These are phyloP conservation scores for Hypoxylon sp. DNA, from an alignment of 2,329 filamentous ascomycete species.

Conservation along the genomic window DNA sequence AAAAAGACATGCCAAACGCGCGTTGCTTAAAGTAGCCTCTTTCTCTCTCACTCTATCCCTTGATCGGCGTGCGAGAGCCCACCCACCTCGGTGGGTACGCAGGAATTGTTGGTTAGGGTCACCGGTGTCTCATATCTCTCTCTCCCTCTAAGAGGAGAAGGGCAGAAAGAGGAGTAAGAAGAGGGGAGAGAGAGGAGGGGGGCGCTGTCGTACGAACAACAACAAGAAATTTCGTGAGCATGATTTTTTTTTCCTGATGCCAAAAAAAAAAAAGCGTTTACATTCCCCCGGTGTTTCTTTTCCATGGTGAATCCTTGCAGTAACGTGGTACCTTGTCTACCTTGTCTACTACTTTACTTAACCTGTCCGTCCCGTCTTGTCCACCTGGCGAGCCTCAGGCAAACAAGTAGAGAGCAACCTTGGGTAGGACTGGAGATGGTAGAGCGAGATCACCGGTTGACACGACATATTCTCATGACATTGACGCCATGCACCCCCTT, in stretches of 20 bases:
- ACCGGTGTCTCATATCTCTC: constrained; percentile 32
- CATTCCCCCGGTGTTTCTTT: constrained; percentile 3
- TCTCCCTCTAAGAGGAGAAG: no score
- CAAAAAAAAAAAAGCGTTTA: constrained; percentile 9
- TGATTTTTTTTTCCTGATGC: no score
- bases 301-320: constrained; percentile 30
- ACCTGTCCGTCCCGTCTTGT: no score
- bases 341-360: no score
- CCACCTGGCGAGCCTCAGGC: constrained; percentile 23
- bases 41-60: no score
- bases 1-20: no score
- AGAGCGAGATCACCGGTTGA: constrained; percentile 13
- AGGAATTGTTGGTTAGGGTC: constrained; percentile 26
- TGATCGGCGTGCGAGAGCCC: constrained; percentile 26
- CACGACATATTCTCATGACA: constrained; percentile 4
- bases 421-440: constrained; percentile 19
- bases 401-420: constrained; percentile 18
- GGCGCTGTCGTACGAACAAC: no score
- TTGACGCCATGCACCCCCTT: constrained; percentile 17
- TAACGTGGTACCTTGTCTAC: no score
- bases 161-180: no score
- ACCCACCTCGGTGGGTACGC: constrained; percentile 18
- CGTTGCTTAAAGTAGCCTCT: no score
- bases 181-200: no score
- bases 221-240: constrained; percentile 9